Evolutionary conservation across 306 rosid species (phyloP).

Genomic region (Fragaria ananassa): DNA sequence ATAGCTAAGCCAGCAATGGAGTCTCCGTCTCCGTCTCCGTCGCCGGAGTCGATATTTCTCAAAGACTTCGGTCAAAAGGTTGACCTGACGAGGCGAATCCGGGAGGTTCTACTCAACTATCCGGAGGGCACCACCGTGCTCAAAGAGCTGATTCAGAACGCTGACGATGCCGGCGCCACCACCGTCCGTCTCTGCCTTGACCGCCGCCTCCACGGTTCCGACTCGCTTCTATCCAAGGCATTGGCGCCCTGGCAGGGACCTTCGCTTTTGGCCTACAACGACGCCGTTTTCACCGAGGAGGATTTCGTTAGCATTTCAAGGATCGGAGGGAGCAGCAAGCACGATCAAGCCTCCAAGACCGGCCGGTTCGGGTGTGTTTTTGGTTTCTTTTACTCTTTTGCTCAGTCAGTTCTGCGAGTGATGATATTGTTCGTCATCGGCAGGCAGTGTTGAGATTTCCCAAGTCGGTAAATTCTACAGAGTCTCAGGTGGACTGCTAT

Average conservation of each 20-base stretch:
- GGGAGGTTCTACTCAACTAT: conserved; percentile 89
- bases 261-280: conserved; percentile 77
- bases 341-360: conserved; percentile 73
- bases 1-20: conserved; percentile 26
- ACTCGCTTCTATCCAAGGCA: conserved; percentile 53
- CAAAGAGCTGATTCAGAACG: conserved; percentile 93
- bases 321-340: conserved; percentile 93
- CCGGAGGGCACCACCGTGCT: conserved; percentile 97
- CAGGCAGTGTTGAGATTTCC: conserved; percentile 77
- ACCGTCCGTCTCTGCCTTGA: conserved; percentile 77
- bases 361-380: conserved; percentile 85
- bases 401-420: conserved; percentile 59
- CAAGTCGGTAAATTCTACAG: conserved; percentile 41
- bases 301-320: conserved; percentile 87
- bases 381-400: conserved; percentile 25
- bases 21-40: conserved; percentile 34
- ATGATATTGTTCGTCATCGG: conserved; percentile 68
- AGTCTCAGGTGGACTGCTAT: conserved; percentile 64
- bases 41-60: conserved; percentile 52
- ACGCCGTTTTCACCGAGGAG: conserved; percentile 82
- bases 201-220: conserved; percentile 56
- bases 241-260: conserved; percentile 93
- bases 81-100: conserved; percentile 92
- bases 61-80: conserved; percentile 97
- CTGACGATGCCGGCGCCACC: conserved; percentile 98